A percentile compares a stretch with the other conserved stretches of the same genome.
Conservation (phyloP, 2,329 filamentous ascomycete genomes). For the Cytospora piceae region DNA sequence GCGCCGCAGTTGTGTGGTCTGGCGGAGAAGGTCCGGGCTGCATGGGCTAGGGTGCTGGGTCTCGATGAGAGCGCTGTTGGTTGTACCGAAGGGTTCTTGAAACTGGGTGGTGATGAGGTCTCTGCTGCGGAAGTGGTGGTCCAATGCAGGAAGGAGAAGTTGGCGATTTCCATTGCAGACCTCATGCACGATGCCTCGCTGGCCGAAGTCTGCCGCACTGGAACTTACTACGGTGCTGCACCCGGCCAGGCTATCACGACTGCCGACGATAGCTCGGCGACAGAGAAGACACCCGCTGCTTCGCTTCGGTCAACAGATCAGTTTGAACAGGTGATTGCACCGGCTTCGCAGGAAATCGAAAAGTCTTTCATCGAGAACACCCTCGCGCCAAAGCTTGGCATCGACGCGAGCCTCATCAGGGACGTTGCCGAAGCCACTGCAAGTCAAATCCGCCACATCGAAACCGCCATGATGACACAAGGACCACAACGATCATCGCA, state of each 20-base stretch:
- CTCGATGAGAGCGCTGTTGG: constrained; percentile 46
- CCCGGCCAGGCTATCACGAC: constrained; percentile 3
- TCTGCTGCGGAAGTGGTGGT: constrained; percentile 50
- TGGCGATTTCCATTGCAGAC: constrained; percentile 47
- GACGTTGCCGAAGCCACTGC: constrained; percentile 54
- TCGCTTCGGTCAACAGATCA: background rate
- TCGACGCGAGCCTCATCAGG: constrained; percentile 47
- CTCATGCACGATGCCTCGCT: constrained; percentile 48
- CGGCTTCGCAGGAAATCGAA: constrained; percentile 33
- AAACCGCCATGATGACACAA: constrained; percentile 46
- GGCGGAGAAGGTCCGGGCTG: constrained; percentile 51
- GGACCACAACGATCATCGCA: constrained; percentile 19
- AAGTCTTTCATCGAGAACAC: constrained; percentile 45
- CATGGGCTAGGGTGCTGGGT: constrained; percentile 52
- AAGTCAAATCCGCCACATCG: constrained; percentile 52
- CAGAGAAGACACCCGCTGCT: constrained; percentile 11
- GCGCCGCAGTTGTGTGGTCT: constrained; percentile 52
- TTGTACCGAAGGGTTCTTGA: constrained; percentile 49
- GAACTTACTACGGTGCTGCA: background rate
- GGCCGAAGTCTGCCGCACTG: constrained; percentile 48
- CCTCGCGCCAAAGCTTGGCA: constrained; percentile 48
- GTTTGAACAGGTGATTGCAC: constrained; percentile 23
- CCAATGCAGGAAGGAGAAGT: constrained; percentile 47
- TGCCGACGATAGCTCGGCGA: constrained; percentile 8
- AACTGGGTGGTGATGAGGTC: constrained; percentile 51